Evolutionary conservation across 2,329 filamentous ascomycete species (phyloP).

Genomic region (Microcera coccophila): DNA sequence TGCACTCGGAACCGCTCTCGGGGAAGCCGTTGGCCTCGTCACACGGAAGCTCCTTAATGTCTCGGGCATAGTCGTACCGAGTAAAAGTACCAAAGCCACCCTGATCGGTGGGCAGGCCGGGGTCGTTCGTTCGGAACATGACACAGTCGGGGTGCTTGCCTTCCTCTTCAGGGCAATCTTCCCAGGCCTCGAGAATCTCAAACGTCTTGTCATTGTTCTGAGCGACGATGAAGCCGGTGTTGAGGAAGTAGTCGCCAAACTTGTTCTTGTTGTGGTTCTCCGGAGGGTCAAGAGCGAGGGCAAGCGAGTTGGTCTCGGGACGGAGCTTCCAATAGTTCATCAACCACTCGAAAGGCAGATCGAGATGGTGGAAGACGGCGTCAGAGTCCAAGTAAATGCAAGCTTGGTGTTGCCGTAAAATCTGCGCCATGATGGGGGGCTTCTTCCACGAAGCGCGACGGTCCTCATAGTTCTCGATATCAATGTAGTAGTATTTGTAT

Average conservation of each 20-base stretch:
- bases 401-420: conserved; percentile 41
- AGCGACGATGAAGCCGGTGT: conserved; percentile 52
- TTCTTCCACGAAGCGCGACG: conserved; percentile 47
- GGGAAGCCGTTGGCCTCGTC: conserved; percentile 43
- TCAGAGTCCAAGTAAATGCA: conserved; percentile 45
- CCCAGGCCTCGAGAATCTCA: conserved; percentile 48
- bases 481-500: conserved; percentile 46
- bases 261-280: conserved; percentile 38
- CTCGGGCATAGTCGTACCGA: conserved; percentile 40
- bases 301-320: conserved; percentile 38
- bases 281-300: conserved; percentile 39
- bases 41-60: conserved; percentile 40
- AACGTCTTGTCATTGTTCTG: conserved; percentile 48
- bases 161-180: conserved; percentile 38
- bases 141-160: conserved; percentile 37
- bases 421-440: conserved; percentile 38
- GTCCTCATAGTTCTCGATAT: conserved; percentile 36
- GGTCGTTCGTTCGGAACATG: conserved; percentile 34
- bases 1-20: conserved; percentile 35
- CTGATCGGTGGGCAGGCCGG: conserved; percentile 40
- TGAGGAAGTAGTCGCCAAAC: conserved; percentile 41
- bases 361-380: conserved; percentile 41
- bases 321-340: conserved; percentile 45
- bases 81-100: conserved; percentile 43
- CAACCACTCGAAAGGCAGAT: conserved; percentile 45